These are phyloP conservation scores for Trichoderma reesei DNA, from an alignment of 495 filamentous ascomycete species.

Conservation along the genomic window DNA sequence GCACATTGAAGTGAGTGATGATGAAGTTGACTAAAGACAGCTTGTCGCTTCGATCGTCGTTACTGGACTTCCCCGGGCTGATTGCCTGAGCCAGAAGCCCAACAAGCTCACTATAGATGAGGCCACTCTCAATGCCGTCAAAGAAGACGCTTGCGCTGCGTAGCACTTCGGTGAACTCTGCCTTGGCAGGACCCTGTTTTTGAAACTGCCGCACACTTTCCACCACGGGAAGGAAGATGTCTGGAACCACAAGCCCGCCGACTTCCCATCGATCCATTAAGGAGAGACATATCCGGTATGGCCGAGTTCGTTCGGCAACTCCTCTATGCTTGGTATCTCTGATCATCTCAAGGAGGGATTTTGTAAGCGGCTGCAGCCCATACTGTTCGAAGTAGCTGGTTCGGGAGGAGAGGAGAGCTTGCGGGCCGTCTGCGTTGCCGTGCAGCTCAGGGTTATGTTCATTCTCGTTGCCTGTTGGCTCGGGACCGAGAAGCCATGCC, in stretches of 20 bases:
- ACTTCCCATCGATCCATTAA: slow-evolving; percentile 98
- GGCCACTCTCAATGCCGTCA: slow-evolving; percentile 85
- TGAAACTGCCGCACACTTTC: slow-evolving; percentile 66
- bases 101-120: slow-evolving; percentile 81
- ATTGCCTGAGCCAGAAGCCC: slow-evolving; percentile 49
- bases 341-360: slow-evolving; percentile 71
- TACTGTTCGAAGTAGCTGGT: slow-evolving; percentile 71
- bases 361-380: slow-evolving; percentile 62
- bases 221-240: slow-evolving; percentile 81
- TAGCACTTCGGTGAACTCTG: slow-evolving; percentile 75
- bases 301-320: slow-evolving; percentile 66
- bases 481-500: slow-evolving; percentile 92
- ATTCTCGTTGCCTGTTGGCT: slow-evolving; percentile 42
- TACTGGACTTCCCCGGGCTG: slow-evolving; percentile 29
- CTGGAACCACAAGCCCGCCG: slow-evolving; percentile 75
- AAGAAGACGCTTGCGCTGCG: slow-evolving; percentile 92
- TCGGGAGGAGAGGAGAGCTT: slow-evolving; percentile 34
- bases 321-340: slow-evolving; percentile 36
- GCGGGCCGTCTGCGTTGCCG: slow-evolving; percentile 34
- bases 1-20: slow-evolving; percentile 79
- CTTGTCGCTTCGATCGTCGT: slow-evolving; percentile 40
- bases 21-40: slow-evolving; percentile 74
- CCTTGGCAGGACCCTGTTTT: slow-evolving; percentile 42
- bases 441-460: slow-evolving; percentile 41
- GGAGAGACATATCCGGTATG: slow-evolving; percentile 85